Evolutionary conservation across 2,329 filamentous ascomycete genomes (phyloP).

Genomic region (Hawksworthiomyces lignivorus): DNA sequence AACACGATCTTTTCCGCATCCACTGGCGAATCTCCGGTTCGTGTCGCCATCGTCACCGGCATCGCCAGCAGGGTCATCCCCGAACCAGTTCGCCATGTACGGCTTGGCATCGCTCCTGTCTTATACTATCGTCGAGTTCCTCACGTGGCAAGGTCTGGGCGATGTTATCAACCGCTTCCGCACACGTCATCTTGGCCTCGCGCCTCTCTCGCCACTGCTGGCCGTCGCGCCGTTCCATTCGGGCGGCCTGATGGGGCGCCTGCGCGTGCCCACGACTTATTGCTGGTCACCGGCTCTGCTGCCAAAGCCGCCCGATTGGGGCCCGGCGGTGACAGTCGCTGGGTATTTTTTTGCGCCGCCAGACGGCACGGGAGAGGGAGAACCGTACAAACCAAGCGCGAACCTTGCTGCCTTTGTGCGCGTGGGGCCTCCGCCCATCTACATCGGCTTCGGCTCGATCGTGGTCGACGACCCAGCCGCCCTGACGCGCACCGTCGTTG

Average conservation of each 20-base stretch:
- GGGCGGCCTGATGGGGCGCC: conserved; percentile 53
- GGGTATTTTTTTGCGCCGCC: conserved; percentile 60
- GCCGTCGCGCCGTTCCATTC: conserved; percentile 55
- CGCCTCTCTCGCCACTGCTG: conserved; percentile 38
- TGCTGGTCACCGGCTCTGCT: conserved; percentile 44
- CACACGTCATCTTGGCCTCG: conserved; percentile 6
- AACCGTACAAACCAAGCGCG: conserved; percentile 51
- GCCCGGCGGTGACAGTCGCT: conserved; percentile 59
- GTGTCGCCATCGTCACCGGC: background rate
- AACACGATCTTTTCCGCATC: conserved; percentile 67
- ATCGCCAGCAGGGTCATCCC: background rate
- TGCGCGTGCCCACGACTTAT: conserved; percentile 69
- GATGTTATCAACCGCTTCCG: conserved; percentile 71
- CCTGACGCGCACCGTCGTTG: conserved; percentile 65
- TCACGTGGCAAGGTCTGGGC: conserved; percentile 82
- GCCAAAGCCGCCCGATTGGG: conserved; percentile 74
- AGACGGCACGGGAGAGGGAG: background rate
- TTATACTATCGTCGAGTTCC: conserved; percentile 73
- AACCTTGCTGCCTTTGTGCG: conserved; percentile 60
- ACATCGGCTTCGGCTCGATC: conserved; percentile 78
- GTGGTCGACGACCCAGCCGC: conserved; percentile 68
- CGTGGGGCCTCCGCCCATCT: conserved; percentile 64
- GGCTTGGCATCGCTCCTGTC: conserved; percentile 53
- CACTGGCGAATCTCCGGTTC: conserved; percentile 65
- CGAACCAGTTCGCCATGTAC: background rate